phyloP scores from a whole-genome alignment of 805 yeast species.

The Candida incommunis region DNA sequence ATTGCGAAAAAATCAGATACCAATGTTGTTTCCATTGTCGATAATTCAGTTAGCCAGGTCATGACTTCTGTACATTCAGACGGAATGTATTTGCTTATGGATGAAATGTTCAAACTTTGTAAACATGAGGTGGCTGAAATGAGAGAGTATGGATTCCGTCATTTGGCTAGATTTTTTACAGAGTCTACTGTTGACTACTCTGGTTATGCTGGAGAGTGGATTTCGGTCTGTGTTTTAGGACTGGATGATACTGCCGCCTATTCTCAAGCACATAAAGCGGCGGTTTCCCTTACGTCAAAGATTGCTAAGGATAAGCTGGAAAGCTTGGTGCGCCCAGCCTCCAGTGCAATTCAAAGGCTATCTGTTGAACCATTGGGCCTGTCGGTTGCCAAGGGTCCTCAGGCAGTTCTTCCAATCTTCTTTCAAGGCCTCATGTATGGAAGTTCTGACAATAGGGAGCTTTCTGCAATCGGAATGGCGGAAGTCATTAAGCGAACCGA shows the following conservation, averaged over 20 bases:
- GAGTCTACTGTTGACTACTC: slow-evolving; percentile 51
- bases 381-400: slow-evolving; percentile 57
- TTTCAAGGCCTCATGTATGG: slow-evolving; percentile 95
- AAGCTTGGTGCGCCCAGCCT: slow-evolving; percentile 65
- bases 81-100: slow-evolving; percentile 75
- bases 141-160: slow-evolving; percentile 32
- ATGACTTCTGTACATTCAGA: slow-evolving; percentile 62
- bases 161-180: slow-evolving; percentile 59
- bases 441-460: slow-evolving; percentile 64
- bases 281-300: slow-evolving; percentile 52
- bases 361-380: slow-evolving; percentile 63
- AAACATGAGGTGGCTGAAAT: slow-evolving; percentile 59
- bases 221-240: slow-evolving; percentile 50
- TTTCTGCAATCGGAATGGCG: slow-evolving; percentile 79
- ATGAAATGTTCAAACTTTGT: slow-evolving; percentile 29
- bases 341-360: slow-evolving; percentile 51
- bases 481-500: slow-evolving; percentile 77
- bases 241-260: slow-evolving; percentile 49
- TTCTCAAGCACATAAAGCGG: slow-evolving; percentile 44
- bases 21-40: slow-evolving; percentile 18
- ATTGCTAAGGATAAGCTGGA: slow-evolving; percentile 70
- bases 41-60: slow-evolving; percentile 50
- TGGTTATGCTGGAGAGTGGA: slow-evolving; percentile 61
- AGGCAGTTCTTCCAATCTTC: slow-evolving; percentile 78
- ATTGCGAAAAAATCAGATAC: slow-evolving; percentile 12